Base-by-base conservation (phyloP, 2,329 filamentous ascomycete species). In the Polychaeton citri region DNA sequence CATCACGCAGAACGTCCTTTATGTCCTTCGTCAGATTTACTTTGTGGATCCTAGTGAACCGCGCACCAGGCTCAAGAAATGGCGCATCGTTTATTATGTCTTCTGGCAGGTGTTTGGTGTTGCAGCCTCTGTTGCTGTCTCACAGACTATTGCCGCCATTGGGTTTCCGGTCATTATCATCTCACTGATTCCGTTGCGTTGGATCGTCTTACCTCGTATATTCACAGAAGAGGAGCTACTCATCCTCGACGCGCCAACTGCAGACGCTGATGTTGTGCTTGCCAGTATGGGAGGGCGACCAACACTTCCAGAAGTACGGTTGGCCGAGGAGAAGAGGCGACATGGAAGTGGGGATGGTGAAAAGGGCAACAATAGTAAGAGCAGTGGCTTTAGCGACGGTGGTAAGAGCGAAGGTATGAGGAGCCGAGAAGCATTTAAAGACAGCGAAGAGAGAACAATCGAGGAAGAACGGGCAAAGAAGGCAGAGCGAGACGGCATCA, bases 131-230 rank as follows among this genome's bases (percentile, higher is more conserved):
- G 70, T 76, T 9, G 72, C 69, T 0, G 69, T 76, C 35, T 72
- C 70, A 2, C 69, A 75, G 49, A 76, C 72, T 0, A 68, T 75
- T 17, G 72, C 68, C 0, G 72, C 71, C 0, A 72, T 76, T 43
- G 68, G 69, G 0, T 76, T 76, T 42, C 72, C 72, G 0, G 62
- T 76, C 10, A 62, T 75, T 35, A 74, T 76, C 39, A 59, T 71
- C 13, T 51, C 66, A 3, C 58, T 75, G 13, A 73, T 76, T 6
- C 72, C 72, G 0, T 45, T 74, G 19, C 56, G 71, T 3, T 69
- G 64, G 40, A 58, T 62, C 36, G 36, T 68, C 0, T 52, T 75
- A 42, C 71, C 71, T 1, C 46, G 55, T 12, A 68, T 68, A 52
- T 74, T 75, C 42, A 59, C 55, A 0, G 47, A 57, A 4, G 43